Conservation (phyloP, 2,329 filamentous ascomycete genomes). For the Alternaria consortialis region DNA sequence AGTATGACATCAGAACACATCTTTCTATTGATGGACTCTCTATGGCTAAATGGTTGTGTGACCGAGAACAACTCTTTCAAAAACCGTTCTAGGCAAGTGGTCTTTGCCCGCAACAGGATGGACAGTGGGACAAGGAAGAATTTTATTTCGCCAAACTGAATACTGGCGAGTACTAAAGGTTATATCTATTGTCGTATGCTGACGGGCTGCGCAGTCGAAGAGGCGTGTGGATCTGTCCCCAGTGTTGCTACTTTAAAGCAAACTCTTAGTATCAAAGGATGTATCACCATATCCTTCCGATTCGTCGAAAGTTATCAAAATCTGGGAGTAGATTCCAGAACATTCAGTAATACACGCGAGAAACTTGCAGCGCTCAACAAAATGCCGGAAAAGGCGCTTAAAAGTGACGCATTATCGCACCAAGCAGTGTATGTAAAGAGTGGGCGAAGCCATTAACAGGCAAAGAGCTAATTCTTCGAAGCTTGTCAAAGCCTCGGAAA, state of each 20-base stretch:
- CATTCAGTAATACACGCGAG: background rate
- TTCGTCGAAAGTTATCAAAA: background rate
- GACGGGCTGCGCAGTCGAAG: slow-evolving; percentile 1
- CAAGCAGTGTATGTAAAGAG: slow-evolving; percentile 14
- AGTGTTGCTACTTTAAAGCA: background rate
- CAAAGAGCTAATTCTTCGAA: background rate
- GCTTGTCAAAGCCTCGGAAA: background rate
- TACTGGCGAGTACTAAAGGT: slow-evolving; percentile 9
- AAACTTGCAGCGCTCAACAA: background rate
- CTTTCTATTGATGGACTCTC: background rate
- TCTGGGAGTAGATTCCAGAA: background rate
- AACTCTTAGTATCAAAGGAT: background rate
- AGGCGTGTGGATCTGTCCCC: background rate
- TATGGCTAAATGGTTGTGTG: background rate
- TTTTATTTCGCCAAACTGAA: slow-evolving; percentile 18
- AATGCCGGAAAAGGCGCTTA: slow-evolving; percentile 19
- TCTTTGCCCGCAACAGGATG: background rate
- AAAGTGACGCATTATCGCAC: slow-evolving; percentile 21
- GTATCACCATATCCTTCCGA: background rate
- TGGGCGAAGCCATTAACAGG: background rate
- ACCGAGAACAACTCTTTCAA: background rate
- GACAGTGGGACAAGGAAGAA: background rate
- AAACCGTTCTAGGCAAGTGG: background rate
- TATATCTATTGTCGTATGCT: background rate
- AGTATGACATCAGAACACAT: background rate